phyloP scores from a whole-genome alignment of 805 yeast species.

The Citeromyces nyonsensis region DNA sequence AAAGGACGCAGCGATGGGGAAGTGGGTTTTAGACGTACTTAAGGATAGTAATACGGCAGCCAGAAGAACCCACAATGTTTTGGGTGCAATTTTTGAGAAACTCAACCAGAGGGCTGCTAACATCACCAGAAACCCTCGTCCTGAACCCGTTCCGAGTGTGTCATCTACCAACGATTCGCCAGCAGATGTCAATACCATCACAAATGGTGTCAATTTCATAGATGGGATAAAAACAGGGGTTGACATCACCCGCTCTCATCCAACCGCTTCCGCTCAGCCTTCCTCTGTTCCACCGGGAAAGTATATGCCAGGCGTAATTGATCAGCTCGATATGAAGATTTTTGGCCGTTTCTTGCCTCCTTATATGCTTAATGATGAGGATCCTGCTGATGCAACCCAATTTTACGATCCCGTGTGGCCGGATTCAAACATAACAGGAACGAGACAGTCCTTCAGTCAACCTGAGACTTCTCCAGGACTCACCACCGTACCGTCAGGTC shows the following conservation, averaged over 20 bases:
- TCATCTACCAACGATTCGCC: conserved; percentile 1
- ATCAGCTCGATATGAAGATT: conserved; percentile 68
- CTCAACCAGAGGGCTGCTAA: conserved; percentile 58
- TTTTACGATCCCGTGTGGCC: neutral
- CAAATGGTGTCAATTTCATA: conserved; percentile 16
- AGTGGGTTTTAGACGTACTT: conserved; percentile 51
- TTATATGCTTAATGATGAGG: conserved; percentile 38
- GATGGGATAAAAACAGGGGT: conserved; percentile 18
- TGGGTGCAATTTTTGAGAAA: conserved; percentile 70
- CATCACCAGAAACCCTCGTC: conserved; percentile 5
- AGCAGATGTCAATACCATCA: conserved; percentile 6
- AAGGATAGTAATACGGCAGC: conserved; percentile 72
- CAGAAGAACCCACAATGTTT: conserved; percentile 59
- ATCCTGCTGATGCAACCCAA: neutral
- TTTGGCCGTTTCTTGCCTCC: conserved; percentile 80
- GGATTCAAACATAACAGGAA: neutral
- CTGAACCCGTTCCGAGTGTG: conserved; percentile 9
- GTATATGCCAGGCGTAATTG: conserved; percentile 74
- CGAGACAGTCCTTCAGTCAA: neutral
- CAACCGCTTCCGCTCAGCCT: neutral
- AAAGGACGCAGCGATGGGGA: conserved; percentile 72
- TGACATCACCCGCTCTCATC: conserved; percentile 7
- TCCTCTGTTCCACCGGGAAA: conserved; percentile 6
- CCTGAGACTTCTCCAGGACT: neutral
- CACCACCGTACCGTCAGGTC: neutral